Base-by-base conservation (phyloP, 2,329 filamentous ascomycete genomes). In the Rutstroemia sp. region DNA sequence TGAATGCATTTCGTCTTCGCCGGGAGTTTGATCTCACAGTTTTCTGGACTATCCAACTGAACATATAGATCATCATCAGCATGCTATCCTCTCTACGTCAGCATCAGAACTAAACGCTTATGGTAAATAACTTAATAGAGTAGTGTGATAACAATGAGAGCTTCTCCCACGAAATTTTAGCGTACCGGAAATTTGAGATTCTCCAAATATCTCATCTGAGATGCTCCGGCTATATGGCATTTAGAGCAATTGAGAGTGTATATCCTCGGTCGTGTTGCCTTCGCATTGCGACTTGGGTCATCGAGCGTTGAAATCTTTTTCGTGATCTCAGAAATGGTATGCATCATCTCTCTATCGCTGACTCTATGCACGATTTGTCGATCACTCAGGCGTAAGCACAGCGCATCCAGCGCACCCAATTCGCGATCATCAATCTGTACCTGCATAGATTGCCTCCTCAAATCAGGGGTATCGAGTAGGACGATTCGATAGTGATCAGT, bases 261-360 rank as follows among this genome's bases (percentile, higher is more conserved):
- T 23, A 72, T 56, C 44, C 66, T 68, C 2, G 71, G 72, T 23
- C 64, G 64, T 16, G 63, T 44, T 2, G 65, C 53, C 48, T 64
- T 61, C 45, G 64, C 65, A 39, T 67, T 65, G 39, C 68, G 63
- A 48, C 62, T 63, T 21, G 71, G 70, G 57, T 73, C 71, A 57
- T 72, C 70, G 6, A 72, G 64, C 4, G 69, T 54, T 10, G 68
- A 60, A 47, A 74, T 71, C 25, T 66, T 70, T 52, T 63, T 66
- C 17, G 68, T 68, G 6, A 73, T 67, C 53, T 69, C 67, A 12
- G 71, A 70, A 41, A 74, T 65, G 25, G 63, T 69, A 58, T 69
- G 67, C 57, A 70, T 68, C 59, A 70, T 60, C 42, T 73, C 71
- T 48, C 68, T 61, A 60, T 75, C 73, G 55, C 72, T 74, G n/a